Conservation (phyloP, 306 rosid genomes). For the Prunus kanzakura region DNA sequence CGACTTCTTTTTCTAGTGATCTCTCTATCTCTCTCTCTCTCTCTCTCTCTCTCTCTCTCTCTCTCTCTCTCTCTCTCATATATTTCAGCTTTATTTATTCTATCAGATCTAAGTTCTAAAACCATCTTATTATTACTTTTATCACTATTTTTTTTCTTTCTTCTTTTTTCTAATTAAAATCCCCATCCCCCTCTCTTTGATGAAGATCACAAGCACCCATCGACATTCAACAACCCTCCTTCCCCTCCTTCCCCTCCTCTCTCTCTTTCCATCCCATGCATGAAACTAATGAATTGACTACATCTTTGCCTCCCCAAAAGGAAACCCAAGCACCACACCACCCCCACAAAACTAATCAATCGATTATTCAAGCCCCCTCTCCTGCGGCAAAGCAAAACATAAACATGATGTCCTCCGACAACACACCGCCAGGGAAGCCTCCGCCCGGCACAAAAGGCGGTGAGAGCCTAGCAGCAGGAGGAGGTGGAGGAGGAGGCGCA, state of each 20-base stretch:
- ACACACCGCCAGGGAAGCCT: slow-evolving; percentile 32
- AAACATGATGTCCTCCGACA: slow-evolving; percentile 51
- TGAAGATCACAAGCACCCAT: slow-evolving; percentile 70
- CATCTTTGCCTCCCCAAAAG: slow-evolving; percentile 57
- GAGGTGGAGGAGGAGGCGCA: slow-evolving; percentile 24
- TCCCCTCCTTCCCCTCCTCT: slow-evolving; percentile 21
- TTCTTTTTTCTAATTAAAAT: slow-evolving; percentile 12
- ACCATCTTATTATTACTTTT: slow-evolving; percentile 23
- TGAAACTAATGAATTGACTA: slow-evolving; percentile 59
- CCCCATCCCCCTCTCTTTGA: slow-evolving; percentile 55
- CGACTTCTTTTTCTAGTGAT: slow-evolving; percentile 32
- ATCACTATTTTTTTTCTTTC: slow-evolving; percentile 8
- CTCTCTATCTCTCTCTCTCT: slow-evolving; percentile 30
- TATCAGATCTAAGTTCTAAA: slow-evolving; percentile 49
- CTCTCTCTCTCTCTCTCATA: slow-evolving; percentile 6
- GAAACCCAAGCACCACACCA: slow-evolving; percentile 34
- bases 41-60: slow-evolving; percentile 36
- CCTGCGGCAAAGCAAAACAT: neutral
- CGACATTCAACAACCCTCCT: slow-evolving; percentile 29
- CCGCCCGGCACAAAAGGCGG: slow-evolving; percentile 14
- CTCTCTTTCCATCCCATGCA: slow-evolving; percentile 43
- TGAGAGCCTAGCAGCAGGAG: slow-evolving; percentile 22
- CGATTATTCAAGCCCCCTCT: neutral
- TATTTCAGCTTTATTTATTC: slow-evolving; percentile 42
- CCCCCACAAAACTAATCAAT: neutral